phyloP scores from a whole-genome alignment of 805 yeast genomes.

The Suhomyces emberorum region DNA sequence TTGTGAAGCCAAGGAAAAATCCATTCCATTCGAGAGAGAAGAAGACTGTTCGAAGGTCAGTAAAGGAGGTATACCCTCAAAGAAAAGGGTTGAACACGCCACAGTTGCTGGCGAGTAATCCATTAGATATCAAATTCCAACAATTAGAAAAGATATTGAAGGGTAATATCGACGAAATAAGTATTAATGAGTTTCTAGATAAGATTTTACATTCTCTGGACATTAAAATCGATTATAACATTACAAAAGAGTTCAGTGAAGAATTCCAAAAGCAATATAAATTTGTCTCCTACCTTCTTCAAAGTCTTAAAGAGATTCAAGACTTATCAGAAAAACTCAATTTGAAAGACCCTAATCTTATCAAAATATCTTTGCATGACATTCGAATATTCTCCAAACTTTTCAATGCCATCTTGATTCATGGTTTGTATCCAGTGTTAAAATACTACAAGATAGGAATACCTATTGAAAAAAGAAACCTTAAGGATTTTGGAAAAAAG shows the following conservation, averaged over 20 bases:
- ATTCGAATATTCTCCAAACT: conserved; percentile 69
- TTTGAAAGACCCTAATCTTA: conserved; percentile 28
- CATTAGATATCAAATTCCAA: conserved; percentile 34
- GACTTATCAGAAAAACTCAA: conserved; percentile 22
- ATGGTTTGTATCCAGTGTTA: conserved; percentile 67
- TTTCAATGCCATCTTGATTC: conserved; percentile 60
- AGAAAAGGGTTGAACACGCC: conserved; percentile 34
- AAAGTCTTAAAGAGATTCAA: conserved; percentile 39
- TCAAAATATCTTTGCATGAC: conserved; percentile 80
- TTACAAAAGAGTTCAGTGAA: conserved; percentile 22
- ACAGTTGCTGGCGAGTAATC: conserved; percentile 24
- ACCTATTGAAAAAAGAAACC: conserved; percentile 57
- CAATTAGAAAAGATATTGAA: conserved; percentile 24
- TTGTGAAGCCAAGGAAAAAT: conserved; percentile 16
- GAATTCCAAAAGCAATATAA: not conserved
- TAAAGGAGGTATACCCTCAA: conserved; percentile 30
- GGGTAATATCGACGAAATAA: conserved; percentile 21
- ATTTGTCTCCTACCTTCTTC: conserved; percentile 13
- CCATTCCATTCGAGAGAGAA: conserved; percentile 27
- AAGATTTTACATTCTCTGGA: no score
- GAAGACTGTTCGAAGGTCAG: no score
- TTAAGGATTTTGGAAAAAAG: conserved; percentile 44
- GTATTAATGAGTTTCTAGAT: conserved; percentile 13
- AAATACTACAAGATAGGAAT: conserved; percentile 55
- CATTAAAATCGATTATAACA: no score